Evolutionary conservation across 805 yeast genomes (phyloP).

Genomic region (Kuraishia capsulata): DNA sequence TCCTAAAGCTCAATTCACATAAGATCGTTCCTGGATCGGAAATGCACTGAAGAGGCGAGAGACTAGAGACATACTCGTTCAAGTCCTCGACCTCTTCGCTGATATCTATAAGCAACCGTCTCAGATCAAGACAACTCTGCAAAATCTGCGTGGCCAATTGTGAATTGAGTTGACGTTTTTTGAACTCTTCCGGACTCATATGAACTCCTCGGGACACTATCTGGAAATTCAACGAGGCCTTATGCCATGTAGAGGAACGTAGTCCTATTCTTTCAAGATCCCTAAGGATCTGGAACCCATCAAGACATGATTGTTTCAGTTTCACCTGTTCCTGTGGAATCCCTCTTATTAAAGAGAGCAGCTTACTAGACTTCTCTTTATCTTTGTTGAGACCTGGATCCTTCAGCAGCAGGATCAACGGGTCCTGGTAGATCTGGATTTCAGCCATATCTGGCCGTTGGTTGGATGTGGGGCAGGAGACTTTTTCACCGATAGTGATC

Average conservation of each 20-base stretch:
- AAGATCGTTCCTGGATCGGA: slow-evolving; percentile 44
- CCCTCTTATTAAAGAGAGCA: slow-evolving; percentile 31
- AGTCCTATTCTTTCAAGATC: slow-evolving; percentile 40
- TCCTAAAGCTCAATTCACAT: slow-evolving; percentile 33
- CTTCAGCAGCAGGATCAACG: slow-evolving; percentile 34
- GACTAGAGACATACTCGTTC: slow-evolving; percentile 29
- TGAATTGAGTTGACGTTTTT: slow-evolving; percentile 37
- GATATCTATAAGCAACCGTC: slow-evolving; percentile 30
- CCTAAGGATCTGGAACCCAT: slow-evolving; percentile 35
- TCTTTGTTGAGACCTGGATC: slow-evolving; percentile 37
- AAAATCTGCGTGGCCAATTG: slow-evolving; percentile 48
- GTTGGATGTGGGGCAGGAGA: too few relatives aligned
- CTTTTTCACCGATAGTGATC: too few relatives aligned
- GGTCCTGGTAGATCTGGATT: slow-evolving; percentile 38
- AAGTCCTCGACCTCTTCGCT: slow-evolving; percentile 36
- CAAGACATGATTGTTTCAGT: slow-evolving; percentile 38
- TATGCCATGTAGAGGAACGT: slow-evolving; percentile 44
- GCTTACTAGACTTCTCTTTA: slow-evolving; percentile 28
- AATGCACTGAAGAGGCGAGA: slow-evolving; percentile 36
- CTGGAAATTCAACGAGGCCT: slow-evolving; percentile 40
- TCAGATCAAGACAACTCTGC: slow-evolving; percentile 36
- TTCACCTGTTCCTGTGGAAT: slow-evolving; percentile 33
- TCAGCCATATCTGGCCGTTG: too few relatives aligned
- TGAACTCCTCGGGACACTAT: slow-evolving; percentile 19
- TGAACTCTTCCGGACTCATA: slow-evolving; percentile 11